These are phyloP conservation scores for Pyrus communis DNA, from an alignment of 306 rosid species.

Conservation along the genomic window DNA sequence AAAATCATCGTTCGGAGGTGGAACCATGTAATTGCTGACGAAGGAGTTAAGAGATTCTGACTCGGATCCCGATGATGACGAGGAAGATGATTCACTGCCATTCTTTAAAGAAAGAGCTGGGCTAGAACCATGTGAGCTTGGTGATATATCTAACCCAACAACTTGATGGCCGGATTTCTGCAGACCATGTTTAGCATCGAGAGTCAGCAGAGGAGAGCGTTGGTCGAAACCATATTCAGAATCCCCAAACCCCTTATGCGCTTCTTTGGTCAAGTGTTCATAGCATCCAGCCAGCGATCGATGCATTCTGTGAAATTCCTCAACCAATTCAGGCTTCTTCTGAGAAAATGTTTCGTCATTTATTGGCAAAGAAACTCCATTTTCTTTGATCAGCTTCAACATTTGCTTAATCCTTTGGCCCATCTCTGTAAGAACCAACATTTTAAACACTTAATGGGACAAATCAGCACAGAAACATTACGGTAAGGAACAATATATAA, in stretches of 20 bases:
- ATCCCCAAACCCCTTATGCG: slow-evolving; percentile 17
- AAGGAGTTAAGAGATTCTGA: slow-evolving; percentile 27
- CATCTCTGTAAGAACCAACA: slow-evolving; percentile 24
- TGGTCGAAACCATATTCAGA: slow-evolving; percentile 29
- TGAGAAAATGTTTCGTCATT: neutral
- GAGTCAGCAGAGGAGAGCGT: slow-evolving; percentile 28
- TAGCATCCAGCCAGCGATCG: slow-evolving; percentile 27
- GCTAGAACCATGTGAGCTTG: slow-evolving; percentile 44
- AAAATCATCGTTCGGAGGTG: slow-evolving; percentile 23
- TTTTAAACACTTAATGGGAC: neutral
- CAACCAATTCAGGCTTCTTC: slow-evolving; percentile 15
- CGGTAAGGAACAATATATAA: neutral
- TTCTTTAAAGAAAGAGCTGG: slow-evolving; percentile 41
- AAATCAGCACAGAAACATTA: neutral
- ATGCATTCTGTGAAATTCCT: slow-evolving; percentile 32
- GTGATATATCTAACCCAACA: slow-evolving; percentile 37
- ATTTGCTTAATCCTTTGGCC: slow-evolving; percentile 33
- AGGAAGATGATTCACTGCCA: slow-evolving; percentile 39
- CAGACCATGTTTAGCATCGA: slow-evolving; percentile 31
- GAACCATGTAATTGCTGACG: slow-evolving; percentile 12
- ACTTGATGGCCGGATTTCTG: slow-evolving; percentile 27
- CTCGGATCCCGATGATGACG: slow-evolving; percentile 50
- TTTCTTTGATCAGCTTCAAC: slow-evolving; percentile 32
- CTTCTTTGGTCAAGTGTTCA: slow-evolving; percentile 19
- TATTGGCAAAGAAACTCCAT: slow-evolving; percentile 3